phyloP scores from a whole-genome alignment of 768 basidiomycete genomes.

The Rhizopogon salebrosus region DNA sequence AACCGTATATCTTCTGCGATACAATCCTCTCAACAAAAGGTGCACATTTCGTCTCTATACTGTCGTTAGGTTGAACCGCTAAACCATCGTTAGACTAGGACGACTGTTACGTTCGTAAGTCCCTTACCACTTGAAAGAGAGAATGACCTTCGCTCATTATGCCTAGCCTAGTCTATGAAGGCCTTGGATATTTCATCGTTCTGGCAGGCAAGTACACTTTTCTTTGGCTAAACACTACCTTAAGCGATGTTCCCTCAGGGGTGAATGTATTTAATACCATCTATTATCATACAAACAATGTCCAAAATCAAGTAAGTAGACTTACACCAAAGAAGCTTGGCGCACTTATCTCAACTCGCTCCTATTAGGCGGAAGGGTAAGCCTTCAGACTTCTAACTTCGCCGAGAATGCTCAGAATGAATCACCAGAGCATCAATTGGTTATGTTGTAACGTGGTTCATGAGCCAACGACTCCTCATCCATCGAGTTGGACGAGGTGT shows the following conservation, averaged over 20 bases:
- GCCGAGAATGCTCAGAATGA: background rate
- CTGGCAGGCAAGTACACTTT: constrained; percentile 34
- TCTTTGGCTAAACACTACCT: background rate
- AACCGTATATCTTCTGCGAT: too few relatives aligned
- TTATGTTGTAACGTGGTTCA: constrained; percentile 55
- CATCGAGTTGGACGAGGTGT: constrained; percentile 42
- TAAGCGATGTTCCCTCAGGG: constrained; percentile 21
- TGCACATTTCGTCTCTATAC: too few relatives aligned
- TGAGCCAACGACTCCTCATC: constrained; percentile 53
- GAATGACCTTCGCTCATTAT: background rate
- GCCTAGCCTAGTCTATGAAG: constrained; percentile 61
- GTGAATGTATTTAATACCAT: constrained; percentile 49
- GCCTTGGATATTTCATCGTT: constrained; percentile 49
- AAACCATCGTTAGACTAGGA: constrained; percentile 36
- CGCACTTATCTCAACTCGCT: constrained; percentile 4
- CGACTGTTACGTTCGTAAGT: constrained; percentile 19
- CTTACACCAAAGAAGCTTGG: background rate
- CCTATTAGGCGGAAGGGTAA: constrained; percentile 48
- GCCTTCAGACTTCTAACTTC: constrained; percentile 12
- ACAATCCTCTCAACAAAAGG: too few relatives aligned
- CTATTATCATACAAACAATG: constrained; percentile 36
- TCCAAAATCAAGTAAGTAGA: constrained; percentile 40
- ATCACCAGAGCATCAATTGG: constrained; percentile 46
- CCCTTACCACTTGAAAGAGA: background rate
- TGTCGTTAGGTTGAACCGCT: too few relatives aligned